Evolutionary conservation across 2,329 filamentous ascomycete genomes (phyloP), one percentile per base, ranked within the genome.

Genomic region (Calonectria hawksworthii): DNA sequence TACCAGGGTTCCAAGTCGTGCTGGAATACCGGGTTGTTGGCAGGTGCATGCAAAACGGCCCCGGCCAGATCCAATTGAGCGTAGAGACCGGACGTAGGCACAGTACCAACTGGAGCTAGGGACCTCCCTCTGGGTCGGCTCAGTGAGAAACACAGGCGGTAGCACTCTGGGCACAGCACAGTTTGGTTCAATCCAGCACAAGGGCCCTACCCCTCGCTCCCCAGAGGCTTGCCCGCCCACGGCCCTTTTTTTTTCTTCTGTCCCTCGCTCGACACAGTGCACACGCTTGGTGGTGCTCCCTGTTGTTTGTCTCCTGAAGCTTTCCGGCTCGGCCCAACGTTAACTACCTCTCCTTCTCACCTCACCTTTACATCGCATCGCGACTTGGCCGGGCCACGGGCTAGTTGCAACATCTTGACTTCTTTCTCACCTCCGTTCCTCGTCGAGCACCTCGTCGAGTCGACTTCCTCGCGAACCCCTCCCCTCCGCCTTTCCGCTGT

Each of bases 321-420:
- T 74, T 77, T 69, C 69, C 73, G 72, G 76, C 74, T 61, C 68
- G 72, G 71, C 72, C 75, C 73, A 77, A 74, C 70, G 74, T 75
- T 75, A 77, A 82, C 76, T 75, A 76, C 72, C 77, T 79, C 75
- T 75, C 74, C 74, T 77, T 74, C 69, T 77, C 73, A 59, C 66
- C 73, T 74, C 72, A 76, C 77, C 76, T 79, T 74, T 52, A 59
- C 38, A 66, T 67, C 68, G 74, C 75, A 80, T 81, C 80, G 79
- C 79, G 80, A 85, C 79, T 81, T 81, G 81, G 83, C 84, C 82
- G 83, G 84, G 83, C 84, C 83, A 83, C 83, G 82, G 83, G 83
- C 82, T 81, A 81, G 79, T 81, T 84, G 79, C 81, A 80, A 51
- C 79, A 61, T 72, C 69, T 75, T 83, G 70, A 74, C 70, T 74